Conservation (phyloP, 306 rosid genomes). For the Sechiopsis laciniata region DNA sequence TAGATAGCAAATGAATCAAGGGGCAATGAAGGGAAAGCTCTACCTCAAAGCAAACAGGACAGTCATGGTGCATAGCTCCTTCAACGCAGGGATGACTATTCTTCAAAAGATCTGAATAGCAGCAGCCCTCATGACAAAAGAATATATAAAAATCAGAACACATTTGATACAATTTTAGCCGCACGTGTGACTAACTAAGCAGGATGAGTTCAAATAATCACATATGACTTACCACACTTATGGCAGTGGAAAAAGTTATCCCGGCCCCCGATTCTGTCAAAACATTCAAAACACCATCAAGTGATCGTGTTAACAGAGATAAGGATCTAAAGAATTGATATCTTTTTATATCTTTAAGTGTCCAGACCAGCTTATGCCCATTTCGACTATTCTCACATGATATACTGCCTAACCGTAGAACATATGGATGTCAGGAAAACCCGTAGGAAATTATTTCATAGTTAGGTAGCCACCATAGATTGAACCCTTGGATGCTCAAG, state of each 20-base stretch:
- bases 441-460: too few relatives aligned
- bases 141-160: not conserved
- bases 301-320: not conserved
- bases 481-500: too few relatives aligned
- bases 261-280: conserved; percentile 63
- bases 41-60: conserved; percentile 94
- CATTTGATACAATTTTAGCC: not conserved
- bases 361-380: too few relatives aligned
- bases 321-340: not conserved
- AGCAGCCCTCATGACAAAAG: conserved; percentile 51
- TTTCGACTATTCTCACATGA: too few relatives aligned
- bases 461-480: too few relatives aligned
- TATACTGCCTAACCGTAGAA: too few relatives aligned
- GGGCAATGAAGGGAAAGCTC: not conserved
- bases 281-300: not conserved
- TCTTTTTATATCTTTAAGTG: too few relatives aligned
- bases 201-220: not conserved
- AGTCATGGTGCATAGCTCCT: conserved; percentile 93
- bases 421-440: too few relatives aligned
- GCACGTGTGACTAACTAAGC: not conserved
- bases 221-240: conserved; percentile 58
- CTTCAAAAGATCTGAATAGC: conserved; percentile 53
- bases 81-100: conserved; percentile 80
- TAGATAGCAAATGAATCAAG: not conserved
- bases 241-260: conserved; percentile 79